Evolutionary conservation across 441 rosid genomes (phyloP).

Genomic region (Eutrema salsugineum): DNA sequence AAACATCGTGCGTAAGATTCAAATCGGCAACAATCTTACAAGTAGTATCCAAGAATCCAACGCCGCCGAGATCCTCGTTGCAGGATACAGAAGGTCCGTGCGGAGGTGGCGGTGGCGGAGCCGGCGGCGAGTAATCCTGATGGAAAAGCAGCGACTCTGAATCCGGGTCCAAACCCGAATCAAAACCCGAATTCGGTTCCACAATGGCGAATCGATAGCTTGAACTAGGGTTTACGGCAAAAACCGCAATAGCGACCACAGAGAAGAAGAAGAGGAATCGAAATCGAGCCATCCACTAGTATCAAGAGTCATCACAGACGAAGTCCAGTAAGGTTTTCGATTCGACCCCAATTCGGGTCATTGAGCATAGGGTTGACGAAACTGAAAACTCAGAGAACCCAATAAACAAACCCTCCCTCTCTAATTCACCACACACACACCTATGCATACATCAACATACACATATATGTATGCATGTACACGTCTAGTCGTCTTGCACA

Average conservation of each 20-base stretch:
- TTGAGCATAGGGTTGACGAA: constrained; percentile 21
- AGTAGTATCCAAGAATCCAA: constrained; percentile 74
- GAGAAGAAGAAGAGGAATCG: constrained; percentile 27
- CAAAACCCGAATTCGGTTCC: constrained; percentile 22
- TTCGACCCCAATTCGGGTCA: constrained; percentile 31
- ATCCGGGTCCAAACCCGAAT: constrained; percentile 44
- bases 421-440: not conserved
- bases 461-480: constrained; percentile 15
- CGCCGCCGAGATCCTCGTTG: constrained; percentile 86
- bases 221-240: constrained; percentile 37
- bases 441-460: constrained; percentile 13
- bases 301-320: constrained; percentile 47
- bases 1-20: constrained; percentile 76
- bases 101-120: constrained; percentile 96
- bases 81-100: constrained; percentile 88
- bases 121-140: constrained; percentile 94
- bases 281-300: constrained; percentile 57
- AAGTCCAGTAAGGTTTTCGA: constrained; percentile 35
- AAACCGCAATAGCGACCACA: constrained; percentile 27
- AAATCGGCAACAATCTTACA: constrained; percentile 82
- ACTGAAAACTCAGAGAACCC: constrained; percentile 23
- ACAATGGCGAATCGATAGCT: constrained; percentile 31
- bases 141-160: constrained; percentile 45
- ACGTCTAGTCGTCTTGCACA: constrained; percentile 9
- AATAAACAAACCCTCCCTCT: constrained; percentile 4